Evolutionary conservation across 192 early-diverging fungal genomes (phyloP).

Genomic region (Pilobolus umbonatus): DNA sequence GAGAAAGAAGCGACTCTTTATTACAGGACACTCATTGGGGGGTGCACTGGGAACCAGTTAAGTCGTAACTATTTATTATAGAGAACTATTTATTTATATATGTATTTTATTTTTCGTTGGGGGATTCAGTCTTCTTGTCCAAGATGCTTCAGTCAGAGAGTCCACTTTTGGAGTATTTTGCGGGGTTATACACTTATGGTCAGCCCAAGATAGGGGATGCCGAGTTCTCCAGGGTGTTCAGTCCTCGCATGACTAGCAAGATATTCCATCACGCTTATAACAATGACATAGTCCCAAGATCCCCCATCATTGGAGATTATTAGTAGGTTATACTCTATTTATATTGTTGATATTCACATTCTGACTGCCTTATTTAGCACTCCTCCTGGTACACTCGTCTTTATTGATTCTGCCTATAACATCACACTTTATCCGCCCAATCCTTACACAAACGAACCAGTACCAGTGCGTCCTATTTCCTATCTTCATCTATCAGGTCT

Average conservation of each 20-base stretch:
- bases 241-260: slow-evolving; percentile 39
- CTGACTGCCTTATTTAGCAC: no score
- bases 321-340: no score
- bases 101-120: not conserved
- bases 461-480: slow-evolving; percentile 47
- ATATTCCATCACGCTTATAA: slow-evolving; percentile 56
- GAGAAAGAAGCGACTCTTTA: slow-evolving; percentile 44
- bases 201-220: slow-evolving; percentile 46
- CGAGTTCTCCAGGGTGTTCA: slow-evolving; percentile 46
- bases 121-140: slow-evolving; percentile 42
- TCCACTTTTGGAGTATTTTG: slow-evolving; percentile 43
- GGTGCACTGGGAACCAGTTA: slow-evolving; percentile 45
- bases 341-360: no score
- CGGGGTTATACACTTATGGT: slow-evolving; percentile 51
- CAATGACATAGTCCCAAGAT: slow-evolving; percentile 34
- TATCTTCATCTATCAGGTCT: slow-evolving; percentile 50
- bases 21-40: slow-evolving; percentile 47
- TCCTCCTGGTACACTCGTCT: slow-evolving; percentile 53
- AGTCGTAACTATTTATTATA: not conserved
- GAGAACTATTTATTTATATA: not conserved
- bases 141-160: slow-evolving; percentile 49
- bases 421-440: slow-evolving; percentile 51
- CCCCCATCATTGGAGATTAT: not conserved
- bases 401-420: slow-evolving; percentile 42
- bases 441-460: slow-evolving; percentile 40